phyloP scores from a whole-genome alignment of 169 alveolate genomes.

The Eimeria zaria region DNA sequence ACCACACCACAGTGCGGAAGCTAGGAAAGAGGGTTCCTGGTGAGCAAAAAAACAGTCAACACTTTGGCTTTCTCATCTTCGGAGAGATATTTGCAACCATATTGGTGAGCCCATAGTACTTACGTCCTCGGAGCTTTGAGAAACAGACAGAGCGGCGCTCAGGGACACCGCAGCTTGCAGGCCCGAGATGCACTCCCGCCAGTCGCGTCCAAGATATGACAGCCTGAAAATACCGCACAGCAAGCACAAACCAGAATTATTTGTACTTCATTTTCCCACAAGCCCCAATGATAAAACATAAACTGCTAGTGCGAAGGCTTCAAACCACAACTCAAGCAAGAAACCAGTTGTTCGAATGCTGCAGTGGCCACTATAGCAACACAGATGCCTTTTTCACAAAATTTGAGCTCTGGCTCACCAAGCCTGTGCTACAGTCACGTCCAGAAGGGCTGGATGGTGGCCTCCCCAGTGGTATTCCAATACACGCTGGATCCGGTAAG shows the following conservation, averaged over 20 bases:
- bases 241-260: background rate
- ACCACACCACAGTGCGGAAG: background rate
- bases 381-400: background rate
- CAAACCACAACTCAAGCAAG: background rate
- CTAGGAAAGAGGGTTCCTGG: background rate
- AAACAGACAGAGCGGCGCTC: constrained; percentile 52
- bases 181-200: constrained; percentile 54
- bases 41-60: background rate
- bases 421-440: constrained; percentile 66
- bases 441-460: constrained; percentile 65
- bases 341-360: background rate
- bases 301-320: background rate
- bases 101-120: background rate
- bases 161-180: constrained; percentile 70
- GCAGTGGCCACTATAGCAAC: background rate
- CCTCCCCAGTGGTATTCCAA: constrained; percentile 77
- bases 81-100: background rate
- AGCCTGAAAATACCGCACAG: background rate
- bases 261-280: background rate
- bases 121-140: constrained; percentile 33
- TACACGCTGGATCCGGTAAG: constrained; percentile 28
- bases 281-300: background rate
- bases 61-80: background rate
- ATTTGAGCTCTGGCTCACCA: constrained; percentile 19
- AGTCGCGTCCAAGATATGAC: constrained; percentile 63